A percentile compares a stretch with the other conserved stretches of the same genome.
phyloP scores from a whole-genome alignment of 2,329 filamentous ascomycete genomes.

The Amauroascus niger region DNA sequence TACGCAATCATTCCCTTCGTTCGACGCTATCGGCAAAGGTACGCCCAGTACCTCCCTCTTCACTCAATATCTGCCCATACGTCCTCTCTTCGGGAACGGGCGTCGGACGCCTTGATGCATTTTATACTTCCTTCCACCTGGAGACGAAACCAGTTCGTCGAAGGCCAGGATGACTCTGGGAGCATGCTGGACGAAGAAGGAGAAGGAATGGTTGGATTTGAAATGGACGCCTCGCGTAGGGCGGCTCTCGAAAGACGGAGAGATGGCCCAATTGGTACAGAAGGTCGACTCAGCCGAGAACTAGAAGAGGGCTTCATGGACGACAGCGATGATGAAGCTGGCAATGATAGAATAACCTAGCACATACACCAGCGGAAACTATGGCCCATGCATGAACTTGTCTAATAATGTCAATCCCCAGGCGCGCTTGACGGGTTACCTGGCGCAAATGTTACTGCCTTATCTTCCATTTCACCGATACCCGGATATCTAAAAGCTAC shows the following conservation, averaged over 20 bases:
- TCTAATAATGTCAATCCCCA: neutral
- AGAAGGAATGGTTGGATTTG: conserved; percentile 42
- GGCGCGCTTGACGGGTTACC: no score
- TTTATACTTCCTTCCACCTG: conserved; percentile 37
- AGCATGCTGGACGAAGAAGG: conserved; percentile 58
- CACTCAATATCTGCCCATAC: conserved; percentile 45
- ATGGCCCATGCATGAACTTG: neutral
- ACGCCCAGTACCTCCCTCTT: conserved; percentile 64
- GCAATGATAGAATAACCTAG: neutral
- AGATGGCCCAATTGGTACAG: conserved; percentile 33
- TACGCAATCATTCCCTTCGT: conserved; percentile 59
- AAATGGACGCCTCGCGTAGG: conserved; percentile 43
- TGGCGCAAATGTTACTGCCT: no score
- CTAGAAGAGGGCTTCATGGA: conserved; percentile 67
- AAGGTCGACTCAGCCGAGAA: conserved; percentile 63
- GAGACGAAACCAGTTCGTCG: conserved; percentile 37
- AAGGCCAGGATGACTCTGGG: conserved; percentile 45
- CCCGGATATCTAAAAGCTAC: neutral
- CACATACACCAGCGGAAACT: neutral
- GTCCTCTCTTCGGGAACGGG: conserved; percentile 44
- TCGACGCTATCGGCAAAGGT: conserved; percentile 59
- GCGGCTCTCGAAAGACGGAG: conserved; percentile 38
- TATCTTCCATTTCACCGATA: no score
- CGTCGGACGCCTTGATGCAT: conserved; percentile 35
- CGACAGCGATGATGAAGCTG: conserved; percentile 55